phyloP scores from a whole-genome alignment of 768 basidiomycete genomes.

The Panaeolus papilionaceus region DNA sequence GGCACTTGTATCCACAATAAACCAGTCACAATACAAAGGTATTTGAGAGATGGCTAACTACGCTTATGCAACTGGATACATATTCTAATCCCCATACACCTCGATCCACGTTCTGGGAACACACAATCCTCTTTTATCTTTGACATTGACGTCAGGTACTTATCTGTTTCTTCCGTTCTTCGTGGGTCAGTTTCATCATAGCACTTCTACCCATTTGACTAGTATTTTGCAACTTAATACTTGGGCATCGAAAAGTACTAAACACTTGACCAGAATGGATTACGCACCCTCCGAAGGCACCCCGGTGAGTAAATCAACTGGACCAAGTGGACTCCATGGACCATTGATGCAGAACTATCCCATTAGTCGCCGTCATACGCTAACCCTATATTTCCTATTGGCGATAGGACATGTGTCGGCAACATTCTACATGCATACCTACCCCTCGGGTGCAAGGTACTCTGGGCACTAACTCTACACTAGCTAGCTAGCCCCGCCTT shows the following conservation, averaged over 20 bases:
- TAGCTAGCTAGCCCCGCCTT: neutral
- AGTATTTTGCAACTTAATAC: neutral
- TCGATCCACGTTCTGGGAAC: neutral
- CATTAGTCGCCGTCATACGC: neutral
- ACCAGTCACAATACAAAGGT: neutral
- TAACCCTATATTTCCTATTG: conserved; percentile 1
- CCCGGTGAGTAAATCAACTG: neutral
- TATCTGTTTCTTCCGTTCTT: neutral
- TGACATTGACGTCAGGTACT: neutral
- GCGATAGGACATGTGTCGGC: neutral
- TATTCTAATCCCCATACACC: neutral
- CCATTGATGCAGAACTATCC: neutral
- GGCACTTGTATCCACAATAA: neutral
- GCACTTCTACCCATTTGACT: neutral
- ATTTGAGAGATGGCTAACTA: neutral
- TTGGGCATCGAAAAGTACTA: neutral
- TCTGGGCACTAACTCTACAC: neutral
- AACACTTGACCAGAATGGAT: neutral
- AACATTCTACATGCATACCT: neutral
- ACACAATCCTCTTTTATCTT: neutral
- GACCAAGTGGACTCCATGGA: neutral
- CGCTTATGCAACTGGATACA: neutral
- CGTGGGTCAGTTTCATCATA: too few species aligned
- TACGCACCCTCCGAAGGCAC: neutral
- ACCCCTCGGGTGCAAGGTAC: neutral